Conservation (phyloP, 2,329 filamentous ascomycete genomes). For the Clarireedia paspali region DNA sequence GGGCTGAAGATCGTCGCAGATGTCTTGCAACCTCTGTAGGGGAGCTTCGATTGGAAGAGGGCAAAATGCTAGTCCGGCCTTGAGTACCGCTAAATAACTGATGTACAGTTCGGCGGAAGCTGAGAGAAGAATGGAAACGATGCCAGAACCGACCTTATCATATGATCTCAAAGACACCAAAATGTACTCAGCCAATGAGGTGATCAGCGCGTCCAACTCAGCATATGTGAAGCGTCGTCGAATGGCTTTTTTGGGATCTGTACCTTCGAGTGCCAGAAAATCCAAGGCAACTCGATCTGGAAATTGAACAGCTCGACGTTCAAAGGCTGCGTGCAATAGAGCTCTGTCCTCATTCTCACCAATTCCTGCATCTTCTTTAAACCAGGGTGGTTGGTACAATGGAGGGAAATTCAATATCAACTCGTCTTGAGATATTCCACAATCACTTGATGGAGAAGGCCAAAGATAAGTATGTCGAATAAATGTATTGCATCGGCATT, state of each 20-base stretch:
- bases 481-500: not conserved
- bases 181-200: not conserved
- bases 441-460: not conserved
- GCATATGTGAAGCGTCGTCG: not conserved
- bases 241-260: not conserved
- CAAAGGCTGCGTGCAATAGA: not conserved
- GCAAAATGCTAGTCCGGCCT: conserved; percentile 30
- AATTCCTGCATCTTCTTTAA: not conserved
- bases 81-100: conserved; percentile 29
- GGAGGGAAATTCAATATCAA: not conserved
- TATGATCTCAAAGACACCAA: not conserved
- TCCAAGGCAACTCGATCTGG: conserved; percentile 2
- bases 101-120: conserved; percentile 27
- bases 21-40: not conserved
- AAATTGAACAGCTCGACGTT: not conserved
- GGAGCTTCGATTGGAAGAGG: conserved; percentile 28
- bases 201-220: not conserved
- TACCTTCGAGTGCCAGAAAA: not conserved
- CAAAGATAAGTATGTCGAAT: not conserved
- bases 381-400: not conserved
- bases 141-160: not conserved
- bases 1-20: not conserved
- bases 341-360: not conserved
- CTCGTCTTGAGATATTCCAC: not conserved
- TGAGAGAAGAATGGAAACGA: conserved; percentile 10